phyloP scores from a whole-genome alignment of 2,329 filamentous ascomycete species.

The Pestalotiopsis sp. region DNA sequence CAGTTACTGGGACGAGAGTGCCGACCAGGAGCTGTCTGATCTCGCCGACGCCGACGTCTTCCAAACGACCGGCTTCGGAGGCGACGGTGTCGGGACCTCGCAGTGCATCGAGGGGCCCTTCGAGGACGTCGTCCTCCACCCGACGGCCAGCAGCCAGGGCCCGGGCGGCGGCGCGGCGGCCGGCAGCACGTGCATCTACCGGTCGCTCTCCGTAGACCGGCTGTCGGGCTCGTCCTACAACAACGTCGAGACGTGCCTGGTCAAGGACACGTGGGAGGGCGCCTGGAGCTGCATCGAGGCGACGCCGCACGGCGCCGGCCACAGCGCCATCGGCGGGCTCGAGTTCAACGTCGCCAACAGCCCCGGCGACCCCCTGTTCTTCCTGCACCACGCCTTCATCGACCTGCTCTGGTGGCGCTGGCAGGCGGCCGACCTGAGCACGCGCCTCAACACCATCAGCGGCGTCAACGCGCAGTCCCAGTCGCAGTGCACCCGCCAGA shows the following conservation, averaged over 20 bases:
- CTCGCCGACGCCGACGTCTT: not conserved
- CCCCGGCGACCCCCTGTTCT: conserved; percentile 36
- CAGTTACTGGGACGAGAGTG: not conserved
- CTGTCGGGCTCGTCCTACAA: not conserved
- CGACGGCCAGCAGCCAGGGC: not conserved
- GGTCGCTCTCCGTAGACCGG: not conserved
- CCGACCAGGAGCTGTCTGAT: not conserved
- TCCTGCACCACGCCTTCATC: conserved; percentile 31
- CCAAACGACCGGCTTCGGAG: conserved; percentile 2
- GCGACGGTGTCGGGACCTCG: not conserved
- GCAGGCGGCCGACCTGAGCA: conserved; percentile 22
- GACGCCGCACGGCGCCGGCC: not conserved
- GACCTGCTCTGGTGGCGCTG: conserved; percentile 33
- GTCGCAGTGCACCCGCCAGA: not conserved
- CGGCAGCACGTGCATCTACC: conserved; percentile 9
- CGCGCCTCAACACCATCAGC: conserved; percentile 25
- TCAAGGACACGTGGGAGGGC: not conserved
- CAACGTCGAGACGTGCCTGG: conserved; percentile 8
- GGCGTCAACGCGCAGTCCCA: conserved; percentile 19
- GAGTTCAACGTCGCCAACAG: conserved; percentile 14
- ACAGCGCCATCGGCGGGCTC: not conserved
- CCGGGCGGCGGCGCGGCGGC: not conserved
- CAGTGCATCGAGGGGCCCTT: conserved; percentile 6
- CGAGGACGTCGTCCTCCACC: not conserved
- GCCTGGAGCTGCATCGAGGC: conserved; percentile 9